Evolutionary conservation across 345 rosid genomes (phyloP), one percentile per base, ranked within the genome.

Genomic region (Murraya koenigii): DNA sequence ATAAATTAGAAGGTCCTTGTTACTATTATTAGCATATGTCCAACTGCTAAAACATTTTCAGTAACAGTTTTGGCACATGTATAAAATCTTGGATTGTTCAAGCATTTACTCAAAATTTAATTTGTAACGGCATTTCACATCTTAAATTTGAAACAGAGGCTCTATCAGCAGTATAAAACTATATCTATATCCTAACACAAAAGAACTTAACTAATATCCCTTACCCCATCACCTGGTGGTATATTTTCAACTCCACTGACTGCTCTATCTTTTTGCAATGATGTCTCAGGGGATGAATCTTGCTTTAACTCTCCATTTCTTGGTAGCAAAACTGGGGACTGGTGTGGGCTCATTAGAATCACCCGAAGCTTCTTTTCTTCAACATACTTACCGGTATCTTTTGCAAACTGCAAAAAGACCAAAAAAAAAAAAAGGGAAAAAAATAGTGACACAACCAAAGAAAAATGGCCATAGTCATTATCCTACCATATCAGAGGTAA

Each of bases 311-410:
- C 88, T 64, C 79, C 86, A 55, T 83, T 81, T 52, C 63, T 78
- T 22, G 88, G 85, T 32, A 82, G 65, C 71, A 85, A 36, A 26
- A 81, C 82, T 5, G 87, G 89, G 11, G 81, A 86, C 36, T 82
- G 65, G 7, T 77, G 47, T 9, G 88, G 85, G 52, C 80, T 80
- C 61, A 81, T 22, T 10, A 89, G 88, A 63, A 82, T 66, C 38
- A 88, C 91, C 79, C 76, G 80, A n/a, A 89, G 70, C 78, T 88
- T 89, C 87, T 71, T 88, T 67, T 86, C 91, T 68, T 85, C 89
- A 35, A 88, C 10, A 66, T 71, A 69, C 35, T 80, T 85, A 39
- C 87, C 85, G 56, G 80, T 72, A 19, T 82, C 88, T 70, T 80
- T 84, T 33, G 83, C 79, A 71, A 89, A 89, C 93, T 89, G 81